Evolutionary conservation across 1,139 yeast species (phyloP).

Genomic region (Hansenula lynferdii): DNA sequence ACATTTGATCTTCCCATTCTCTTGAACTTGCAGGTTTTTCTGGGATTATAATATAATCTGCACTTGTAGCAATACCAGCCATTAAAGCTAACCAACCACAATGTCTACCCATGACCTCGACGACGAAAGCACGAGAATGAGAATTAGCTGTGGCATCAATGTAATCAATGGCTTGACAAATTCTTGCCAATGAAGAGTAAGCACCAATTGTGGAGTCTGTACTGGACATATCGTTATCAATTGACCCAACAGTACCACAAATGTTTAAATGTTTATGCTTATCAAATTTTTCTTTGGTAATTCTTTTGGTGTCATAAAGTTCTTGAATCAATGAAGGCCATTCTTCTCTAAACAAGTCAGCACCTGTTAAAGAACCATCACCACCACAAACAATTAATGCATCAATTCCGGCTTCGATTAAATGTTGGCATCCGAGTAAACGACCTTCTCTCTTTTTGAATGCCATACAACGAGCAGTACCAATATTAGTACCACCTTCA

Average conservation of each 20-base stretch:
- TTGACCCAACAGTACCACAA: slow-evolving; percentile 94
- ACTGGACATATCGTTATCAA: slow-evolving; percentile 95
- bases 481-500: slow-evolving; percentile 92
- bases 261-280: slow-evolving; percentile 75
- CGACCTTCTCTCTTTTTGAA: slow-evolving; percentile 86
- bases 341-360: slow-evolving; percentile 87
- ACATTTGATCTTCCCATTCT: slow-evolving; percentile 76
- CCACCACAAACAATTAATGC: slow-evolving; percentile 98
- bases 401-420: slow-evolving; percentile 86
- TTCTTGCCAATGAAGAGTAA: slow-evolving; percentile 87
- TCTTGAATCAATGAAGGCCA: slow-evolving; percentile 88
- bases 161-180: slow-evolving; percentile 89
- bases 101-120: slow-evolving; percentile 98
- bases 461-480: slow-evolving; percentile 89
- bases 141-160: slow-evolving; percentile 97
- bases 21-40: slow-evolving; percentile 73
- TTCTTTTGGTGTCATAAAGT: slow-evolving; percentile 46
- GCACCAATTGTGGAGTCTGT: slow-evolving; percentile 98
- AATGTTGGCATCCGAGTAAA: slow-evolving; percentile 72
- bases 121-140: slow-evolving; percentile 95
- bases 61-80: slow-evolving; percentile 96
- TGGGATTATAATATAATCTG: slow-evolving; percentile 91
- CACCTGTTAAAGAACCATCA: slow-evolving; percentile 97
- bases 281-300: slow-evolving; percentile 51
- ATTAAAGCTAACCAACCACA: slow-evolving; percentile 98